phyloP scores from a whole-genome alignment of 495 filamentous ascomycete genomes.

The Annulohypoxylon maeteangense region DNA sequence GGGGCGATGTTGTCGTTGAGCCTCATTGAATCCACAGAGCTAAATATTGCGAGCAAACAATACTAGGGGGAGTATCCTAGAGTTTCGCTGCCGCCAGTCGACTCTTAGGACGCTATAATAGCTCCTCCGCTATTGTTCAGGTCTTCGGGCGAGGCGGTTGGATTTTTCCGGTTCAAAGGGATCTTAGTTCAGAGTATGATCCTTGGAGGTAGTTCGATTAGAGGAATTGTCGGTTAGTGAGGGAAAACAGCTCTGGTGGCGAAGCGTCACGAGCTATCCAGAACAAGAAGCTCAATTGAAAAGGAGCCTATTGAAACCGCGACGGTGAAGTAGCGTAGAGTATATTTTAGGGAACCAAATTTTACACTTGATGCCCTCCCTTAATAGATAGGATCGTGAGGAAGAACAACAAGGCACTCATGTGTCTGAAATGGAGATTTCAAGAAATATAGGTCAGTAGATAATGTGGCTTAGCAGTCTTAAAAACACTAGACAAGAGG shows the following conservation, averaged over 20 bases:
- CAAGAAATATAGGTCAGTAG: no score
- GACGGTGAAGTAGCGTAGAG: neutral
- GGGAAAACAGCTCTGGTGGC: neutral
- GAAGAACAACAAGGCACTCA: no score
- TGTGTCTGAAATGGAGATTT: no score
- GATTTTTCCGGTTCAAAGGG: neutral
- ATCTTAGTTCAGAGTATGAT: neutral
- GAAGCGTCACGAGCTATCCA: neutral
- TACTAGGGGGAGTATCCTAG: neutral
- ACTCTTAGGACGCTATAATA: neutral
- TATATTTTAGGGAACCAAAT: neutral
- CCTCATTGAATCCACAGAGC: neutral
- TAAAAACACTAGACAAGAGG: neutral
- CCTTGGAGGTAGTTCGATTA: neutral
- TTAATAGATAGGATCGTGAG: no score
- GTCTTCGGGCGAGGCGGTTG: neutral
- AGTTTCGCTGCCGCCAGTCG: neutral
- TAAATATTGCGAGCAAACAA: neutral
- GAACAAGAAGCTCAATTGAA: neutral
- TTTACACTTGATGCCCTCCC: conserved; percentile 15
- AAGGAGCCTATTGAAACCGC: neutral
- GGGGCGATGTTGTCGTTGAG: neutral
- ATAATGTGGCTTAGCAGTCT: neutral
- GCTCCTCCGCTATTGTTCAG: neutral
- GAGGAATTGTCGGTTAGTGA: neutral